These are phyloP conservation scores for Fraxinus floribunda DNA, from an alignment of 305 asterid species.

Conservation along the genomic window DNA sequence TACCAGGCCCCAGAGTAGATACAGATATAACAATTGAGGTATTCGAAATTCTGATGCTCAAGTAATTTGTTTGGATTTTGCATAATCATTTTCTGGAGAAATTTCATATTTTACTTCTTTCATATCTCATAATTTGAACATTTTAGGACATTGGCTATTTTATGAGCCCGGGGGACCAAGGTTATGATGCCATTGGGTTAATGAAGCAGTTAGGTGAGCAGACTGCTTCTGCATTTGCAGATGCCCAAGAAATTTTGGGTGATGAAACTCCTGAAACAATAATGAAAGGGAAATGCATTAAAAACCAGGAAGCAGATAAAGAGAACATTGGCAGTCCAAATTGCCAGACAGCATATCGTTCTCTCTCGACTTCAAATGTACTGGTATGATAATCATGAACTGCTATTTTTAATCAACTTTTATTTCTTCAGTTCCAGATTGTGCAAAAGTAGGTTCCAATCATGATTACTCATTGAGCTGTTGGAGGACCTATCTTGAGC, in stretches of 20 bases:
- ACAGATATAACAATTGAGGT: slow-evolving; percentile 79
- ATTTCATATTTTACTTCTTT: not conserved
- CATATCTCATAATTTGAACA: slow-evolving; percentile 1
- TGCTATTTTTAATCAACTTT: not conserved
- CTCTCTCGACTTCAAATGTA: slow-evolving; percentile 37
- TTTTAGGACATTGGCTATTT: slow-evolving; percentile 80
- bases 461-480: not conserved
- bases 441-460: not conserved
- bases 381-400: slow-evolving; percentile 41
- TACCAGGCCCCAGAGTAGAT: slow-evolving; percentile 69
- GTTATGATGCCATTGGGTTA: slow-evolving; percentile 88
- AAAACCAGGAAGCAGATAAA: slow-evolving; percentile 34
- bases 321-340: slow-evolving; percentile 30
- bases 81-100: not conserved
- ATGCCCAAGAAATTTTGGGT: slow-evolving; percentile 88
- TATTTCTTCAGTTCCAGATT: not conserved
- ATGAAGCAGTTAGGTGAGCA: slow-evolving; percentile 94
- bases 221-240: slow-evolving; percentile 85
- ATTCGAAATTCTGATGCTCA: slow-evolving; percentile 5
- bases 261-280: slow-evolving; percentile 86
- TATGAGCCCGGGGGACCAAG: slow-evolving; percentile 75
- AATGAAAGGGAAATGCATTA: slow-evolving; percentile 53
- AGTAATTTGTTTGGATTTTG: slow-evolving; percentile 5
- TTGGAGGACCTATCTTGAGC: not conserved
- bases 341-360: slow-evolving; percentile 22